phyloP scores from a whole-genome alignment of 2,329 filamentous ascomycete species.

The Aspergillus phoenicis region DNA sequence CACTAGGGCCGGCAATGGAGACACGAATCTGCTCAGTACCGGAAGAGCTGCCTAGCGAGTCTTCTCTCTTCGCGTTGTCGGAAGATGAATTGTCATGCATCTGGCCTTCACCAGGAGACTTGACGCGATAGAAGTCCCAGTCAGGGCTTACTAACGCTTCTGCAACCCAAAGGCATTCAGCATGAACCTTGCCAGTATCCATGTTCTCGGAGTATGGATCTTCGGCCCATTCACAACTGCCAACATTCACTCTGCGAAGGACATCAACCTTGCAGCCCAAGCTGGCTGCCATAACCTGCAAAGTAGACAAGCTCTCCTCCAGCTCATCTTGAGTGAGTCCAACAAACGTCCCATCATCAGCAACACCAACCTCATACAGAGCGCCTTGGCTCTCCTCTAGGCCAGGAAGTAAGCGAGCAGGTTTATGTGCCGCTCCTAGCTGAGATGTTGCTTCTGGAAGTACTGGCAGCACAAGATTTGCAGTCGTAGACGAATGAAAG shows the following conservation, averaged over 20 bases:
- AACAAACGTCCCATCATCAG: slow-evolving; percentile 88
- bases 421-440: slow-evolving; percentile 58
- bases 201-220: slow-evolving; percentile 25
- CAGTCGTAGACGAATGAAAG: slow-evolving; percentile 79
- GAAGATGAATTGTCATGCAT: slow-evolving; percentile 5
- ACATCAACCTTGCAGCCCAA: slow-evolving; percentile 84
- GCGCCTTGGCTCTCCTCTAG: slow-evolving; percentile 92
- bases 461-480: slow-evolving; percentile 72
- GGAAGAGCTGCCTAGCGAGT: slow-evolving; percentile 41
- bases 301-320: slow-evolving; percentile 82
- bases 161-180: slow-evolving; percentile 75
- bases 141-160: slow-evolving; percentile 86
- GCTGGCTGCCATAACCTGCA: slow-evolving; percentile 89
- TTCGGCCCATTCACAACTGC: slow-evolving; percentile 68
- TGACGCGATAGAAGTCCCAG: slow-evolving; percentile 49
- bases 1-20: slow-evolving; percentile 84
- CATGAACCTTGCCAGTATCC: slow-evolving; percentile 29
- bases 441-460: slow-evolving; percentile 67
- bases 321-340: slow-evolving; percentile 89
- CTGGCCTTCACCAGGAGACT: slow-evolving; percentile 13
- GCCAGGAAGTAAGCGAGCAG: slow-evolving; percentile 65
- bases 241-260: slow-evolving; percentile 78
- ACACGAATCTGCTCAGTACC: slow-evolving; percentile 76
- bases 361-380: slow-evolving; percentile 93
- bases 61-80: slow-evolving; percentile 2